A percentile compares a stretch with the other conserved stretches of the same genome.
Conservation (phyloP, 306 rosid genomes). For the Lathyrus aphaca region DNA sequence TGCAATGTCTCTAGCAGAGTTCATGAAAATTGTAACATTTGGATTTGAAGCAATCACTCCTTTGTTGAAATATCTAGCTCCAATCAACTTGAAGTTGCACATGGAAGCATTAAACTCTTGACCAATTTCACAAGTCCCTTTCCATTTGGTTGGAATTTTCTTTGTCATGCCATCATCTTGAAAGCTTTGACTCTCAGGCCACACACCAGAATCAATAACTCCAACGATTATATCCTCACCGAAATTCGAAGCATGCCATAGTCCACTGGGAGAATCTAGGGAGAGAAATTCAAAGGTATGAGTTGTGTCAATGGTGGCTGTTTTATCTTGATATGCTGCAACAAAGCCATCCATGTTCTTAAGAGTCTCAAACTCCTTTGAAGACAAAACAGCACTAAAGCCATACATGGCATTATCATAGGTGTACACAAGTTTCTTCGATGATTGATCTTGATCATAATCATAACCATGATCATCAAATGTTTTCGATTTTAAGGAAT, state of each 20-base stretch:
- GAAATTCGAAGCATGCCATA: conserved; percentile 38
- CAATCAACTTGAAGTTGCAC: conserved; percentile 44
- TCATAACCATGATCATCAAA: neutral
- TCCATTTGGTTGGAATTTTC: conserved; percentile 33
- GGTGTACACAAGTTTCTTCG: conserved; percentile 25
- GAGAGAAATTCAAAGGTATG: conserved; percentile 43
- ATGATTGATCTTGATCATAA: neutral
- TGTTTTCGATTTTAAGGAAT: conserved; percentile 26
- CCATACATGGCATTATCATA: conserved; percentile 42
- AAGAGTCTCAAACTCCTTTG: conserved; percentile 32
- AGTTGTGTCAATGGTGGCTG: conserved; percentile 40
- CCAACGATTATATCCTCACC: conserved; percentile 41
- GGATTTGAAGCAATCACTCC: conserved; percentile 21
- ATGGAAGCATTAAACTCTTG: conserved; percentile 40
- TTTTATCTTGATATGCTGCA: conserved; percentile 33
- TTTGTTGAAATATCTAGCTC: conserved; percentile 47
- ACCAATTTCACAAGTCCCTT: conserved; percentile 38
- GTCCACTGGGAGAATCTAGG: conserved; percentile 32
- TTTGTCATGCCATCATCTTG: conserved; percentile 38
- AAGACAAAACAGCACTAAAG: conserved; percentile 37
- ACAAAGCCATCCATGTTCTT: conserved; percentile 36
- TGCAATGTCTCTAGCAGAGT: conserved; percentile 35
- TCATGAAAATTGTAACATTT: conserved; percentile 25
- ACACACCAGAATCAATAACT: conserved; percentile 39
- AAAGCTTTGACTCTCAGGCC: conserved; percentile 48